Base-by-base conservation (phyloP, 2,329 filamentous ascomycete genomes). In the Beauveria medogensis region DNA sequence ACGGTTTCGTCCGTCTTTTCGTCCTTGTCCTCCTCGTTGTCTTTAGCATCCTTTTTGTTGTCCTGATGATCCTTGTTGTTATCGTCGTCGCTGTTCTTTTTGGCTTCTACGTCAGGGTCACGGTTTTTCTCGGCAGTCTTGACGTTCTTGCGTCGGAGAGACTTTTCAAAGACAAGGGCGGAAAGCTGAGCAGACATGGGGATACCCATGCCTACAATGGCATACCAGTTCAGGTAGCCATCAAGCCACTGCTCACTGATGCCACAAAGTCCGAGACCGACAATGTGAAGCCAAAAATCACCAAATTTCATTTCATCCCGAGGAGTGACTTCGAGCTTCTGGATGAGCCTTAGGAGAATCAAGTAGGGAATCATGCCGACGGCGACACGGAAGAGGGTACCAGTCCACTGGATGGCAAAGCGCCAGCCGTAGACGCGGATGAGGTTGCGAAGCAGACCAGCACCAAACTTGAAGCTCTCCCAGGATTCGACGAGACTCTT, bases 91-190 rank as follows among this genome's bases (percentile, higher is more conserved):
- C 60, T 53, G 12, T 55, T 28, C 14, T 59, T 59, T 5, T 47
- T 62, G n/a, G 34, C 34, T 26, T 63, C 69, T 12, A 65, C 63
- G 43, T 73, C 69, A 9, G 69, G 52, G 73, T 76, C 65, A 44
- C 69, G 68, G 16, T 72, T 69, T 68, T 80, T 82, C 37, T 74
- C 77, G 5, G 82, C 78, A 12, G 83, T 81, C 69, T 91, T 91
- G 46, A 90, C 83, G 70, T 92, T 90, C 70, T 93, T 93, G 54
- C 87, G 82, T 48, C 87, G 81, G 78, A 92, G 84, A 0, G 88
- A 83, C 71, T 94, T 94, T 63, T 87, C 82, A 66, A 92, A 93
- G 18, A 93, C 82, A 8, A 91, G 78, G 0, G 88, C 82, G 2
- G 87, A 85, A 2, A 94, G 75, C 67, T 92, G 86, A 30, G 85